phyloP scores from a whole-genome alignment of 805 yeast genomes.

The Isabelozyma rhagii region DNA sequence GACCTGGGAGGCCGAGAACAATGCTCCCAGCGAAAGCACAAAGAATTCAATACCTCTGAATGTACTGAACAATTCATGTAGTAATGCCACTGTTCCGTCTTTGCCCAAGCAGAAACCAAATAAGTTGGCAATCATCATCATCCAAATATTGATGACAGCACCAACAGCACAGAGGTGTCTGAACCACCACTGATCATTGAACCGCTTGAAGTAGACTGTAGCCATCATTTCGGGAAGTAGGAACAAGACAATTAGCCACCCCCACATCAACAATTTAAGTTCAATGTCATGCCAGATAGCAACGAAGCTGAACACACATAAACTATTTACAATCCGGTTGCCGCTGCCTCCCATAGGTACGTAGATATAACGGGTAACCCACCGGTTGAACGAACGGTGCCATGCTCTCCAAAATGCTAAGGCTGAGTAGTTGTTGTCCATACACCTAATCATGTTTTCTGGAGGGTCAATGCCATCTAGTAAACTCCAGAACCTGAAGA shows the following conservation, averaged over 20 bases:
- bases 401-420: slow-evolving; percentile 98
- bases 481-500: slow-evolving; percentile 89
- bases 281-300: slow-evolving; percentile 99
- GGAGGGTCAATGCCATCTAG: slow-evolving; percentile 95
- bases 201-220: slow-evolving; percentile 42
- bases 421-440: slow-evolving; percentile 91
- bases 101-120: slow-evolving; percentile 93
- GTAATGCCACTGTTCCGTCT: slow-evolving; percentile 71
- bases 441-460: slow-evolving; percentile 95
- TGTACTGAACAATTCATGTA: slow-evolving; percentile 72
- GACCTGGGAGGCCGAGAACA: slow-evolving; percentile 84
- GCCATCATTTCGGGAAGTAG: slow-evolving; percentile 81
- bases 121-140: slow-evolving; percentile 96
- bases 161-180: slow-evolving; percentile 83
- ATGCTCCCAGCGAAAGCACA: slow-evolving; percentile 54
- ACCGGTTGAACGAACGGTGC: slow-evolving; percentile 92
- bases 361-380: slow-evolving; percentile 86
- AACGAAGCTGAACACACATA: slow-evolving; percentile 89
- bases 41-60: slow-evolving; percentile 64
- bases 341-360: slow-evolving; percentile 87
- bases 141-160: slow-evolving; percentile 87
- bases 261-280: slow-evolving; percentile 84
- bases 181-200: slow-evolving; percentile 58
- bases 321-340: slow-evolving; percentile 68
- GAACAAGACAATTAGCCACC: slow-evolving; percentile 88